Evolutionary conservation across 352 stramenopile genomes (phyloP).

Genomic region (Globisporangium irregulare): DNA sequence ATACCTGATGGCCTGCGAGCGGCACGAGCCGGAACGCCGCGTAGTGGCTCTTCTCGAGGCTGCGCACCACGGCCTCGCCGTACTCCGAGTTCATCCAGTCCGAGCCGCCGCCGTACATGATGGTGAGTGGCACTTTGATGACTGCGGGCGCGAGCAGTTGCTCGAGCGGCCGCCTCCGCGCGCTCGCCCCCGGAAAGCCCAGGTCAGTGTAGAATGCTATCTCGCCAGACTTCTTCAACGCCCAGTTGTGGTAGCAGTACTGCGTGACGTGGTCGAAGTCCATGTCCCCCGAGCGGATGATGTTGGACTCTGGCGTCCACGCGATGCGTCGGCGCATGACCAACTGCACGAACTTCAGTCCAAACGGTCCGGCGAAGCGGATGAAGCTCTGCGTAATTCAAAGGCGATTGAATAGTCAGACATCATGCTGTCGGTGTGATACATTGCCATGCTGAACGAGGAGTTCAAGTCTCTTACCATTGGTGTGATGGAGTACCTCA

Average conservation of each 20-base stretch:
- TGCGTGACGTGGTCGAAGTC: constrained; percentile 64
- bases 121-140: constrained; percentile 66
- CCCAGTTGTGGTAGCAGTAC: constrained; percentile 87
- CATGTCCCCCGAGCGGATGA: constrained; percentile 67
- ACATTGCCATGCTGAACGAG: too few relatives aligned
- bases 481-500: constrained; percentile 55
- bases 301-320: constrained; percentile 66
- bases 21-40: constrained; percentile 67
- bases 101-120: constrained; percentile 73
- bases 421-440: too few relatives aligned
- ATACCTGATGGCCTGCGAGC: constrained; percentile 71
- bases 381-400: constrained; percentile 40
- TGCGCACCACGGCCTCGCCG: constrained; percentile 53
- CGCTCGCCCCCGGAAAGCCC: constrained; percentile 51
- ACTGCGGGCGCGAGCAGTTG: constrained; percentile 47
- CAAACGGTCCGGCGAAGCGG: constrained; percentile 62
- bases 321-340: constrained; percentile 53
- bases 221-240: constrained; percentile 63
- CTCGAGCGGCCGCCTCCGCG: constrained; percentile 44
- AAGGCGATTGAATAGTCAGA: constrained; percentile 2
- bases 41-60: constrained; percentile 61
- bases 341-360: constrained; percentile 48
- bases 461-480: constrained; percentile 35
- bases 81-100: constrained; percentile 81
- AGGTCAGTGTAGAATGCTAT: constrained; percentile 77